Base-by-base conservation (phyloP, 2,329 filamentous ascomycete species). In the Lachnellula subtilissima region DNA sequence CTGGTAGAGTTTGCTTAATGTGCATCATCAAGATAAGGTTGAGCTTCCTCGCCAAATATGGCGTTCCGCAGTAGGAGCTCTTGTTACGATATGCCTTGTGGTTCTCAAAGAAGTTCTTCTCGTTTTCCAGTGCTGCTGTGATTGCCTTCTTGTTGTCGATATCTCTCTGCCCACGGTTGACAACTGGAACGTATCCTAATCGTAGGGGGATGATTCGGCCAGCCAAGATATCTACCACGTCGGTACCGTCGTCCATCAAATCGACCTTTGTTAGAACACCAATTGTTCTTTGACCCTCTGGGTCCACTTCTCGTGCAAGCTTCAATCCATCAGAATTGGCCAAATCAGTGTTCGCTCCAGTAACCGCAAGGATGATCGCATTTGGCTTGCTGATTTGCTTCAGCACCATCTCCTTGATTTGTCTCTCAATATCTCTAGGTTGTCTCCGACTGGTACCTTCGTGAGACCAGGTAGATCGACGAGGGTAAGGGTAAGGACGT, bases 1-100 rank as follows among this genome's bases (percentile, higher is more conserved):
- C 94, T 42, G 94, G 94, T 14, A 99, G 83, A 1, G 94, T 99
- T 78, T 99, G 93, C 77, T 99, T 99, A 79, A 99, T 99, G 78
- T 99, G 94, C 94, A 99, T 99, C 93, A 99, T 97, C 65, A 99
- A 82, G 70, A 99, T 97, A 68, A 99, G 80, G 75, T 99, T 99
- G 58, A 99, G 84, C 76, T 99, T 99, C 65, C 93, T 86, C 4
- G 94, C 94, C 58, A 99, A 80, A 71, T 99, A 99, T 4, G 94
- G 94, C 3, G 94, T 99, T 73, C 94, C 94, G 74, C 94, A 99
- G 80, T 99, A 99, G 5, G 92, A 89, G 71, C 91, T 92, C 85
- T 99, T 99, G 77, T 97, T 99, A 59, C 92, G 84, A 75, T 99
- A 99, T 36, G 94, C 93, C 77, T 95, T 96, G 82, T 99, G 94